phyloP scores from a whole-genome alignment of 306 rosid species.

The Trifolium subterraneum region DNA sequence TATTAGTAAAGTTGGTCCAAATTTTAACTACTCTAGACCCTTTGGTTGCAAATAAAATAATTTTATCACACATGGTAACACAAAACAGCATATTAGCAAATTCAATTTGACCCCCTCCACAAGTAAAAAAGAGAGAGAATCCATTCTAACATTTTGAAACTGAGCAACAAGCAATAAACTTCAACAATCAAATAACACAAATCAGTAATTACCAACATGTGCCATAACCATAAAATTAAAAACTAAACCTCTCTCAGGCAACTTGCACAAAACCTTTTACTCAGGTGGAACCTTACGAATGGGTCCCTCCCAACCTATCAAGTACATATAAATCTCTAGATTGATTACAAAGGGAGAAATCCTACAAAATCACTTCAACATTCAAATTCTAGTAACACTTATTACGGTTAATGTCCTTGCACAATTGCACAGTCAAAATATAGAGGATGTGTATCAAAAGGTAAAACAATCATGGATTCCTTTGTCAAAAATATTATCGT shows the following conservation, averaged over 20 bases:
- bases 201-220: conserved; percentile 14
- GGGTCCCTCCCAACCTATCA: conserved; percentile 16
- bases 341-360: neutral
- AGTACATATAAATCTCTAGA: conserved; percentile 24
- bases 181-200: conserved; percentile 2
- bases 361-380: neutral
- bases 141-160: conserved; percentile 1
- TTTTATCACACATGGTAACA: too few species aligned
- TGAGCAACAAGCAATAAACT: conserved; percentile 17
- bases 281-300: conserved; percentile 12
- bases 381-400: conserved; percentile 4
- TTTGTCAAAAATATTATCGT: conserved; percentile 23
- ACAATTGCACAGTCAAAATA: conserved; percentile 14
- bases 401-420: neutral
- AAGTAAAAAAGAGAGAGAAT: neutral
- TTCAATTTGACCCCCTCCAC: conserved; percentile 9
- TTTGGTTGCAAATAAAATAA: neutral
- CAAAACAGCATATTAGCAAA: neutral
- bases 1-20: conserved; percentile 11
- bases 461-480: conserved; percentile 8
- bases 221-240: conserved; percentile 2
- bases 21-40: conserved; percentile 23
- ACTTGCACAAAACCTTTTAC: conserved; percentile 19
- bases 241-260: conserved; percentile 13
- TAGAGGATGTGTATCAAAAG: conserved; percentile 11